A percentile compares a stretch with the other conserved stretches of the same genome.
Conservation (phyloP, 192 early-diverging fungal species). For the Hyaloraphidium curvatum region DNA sequence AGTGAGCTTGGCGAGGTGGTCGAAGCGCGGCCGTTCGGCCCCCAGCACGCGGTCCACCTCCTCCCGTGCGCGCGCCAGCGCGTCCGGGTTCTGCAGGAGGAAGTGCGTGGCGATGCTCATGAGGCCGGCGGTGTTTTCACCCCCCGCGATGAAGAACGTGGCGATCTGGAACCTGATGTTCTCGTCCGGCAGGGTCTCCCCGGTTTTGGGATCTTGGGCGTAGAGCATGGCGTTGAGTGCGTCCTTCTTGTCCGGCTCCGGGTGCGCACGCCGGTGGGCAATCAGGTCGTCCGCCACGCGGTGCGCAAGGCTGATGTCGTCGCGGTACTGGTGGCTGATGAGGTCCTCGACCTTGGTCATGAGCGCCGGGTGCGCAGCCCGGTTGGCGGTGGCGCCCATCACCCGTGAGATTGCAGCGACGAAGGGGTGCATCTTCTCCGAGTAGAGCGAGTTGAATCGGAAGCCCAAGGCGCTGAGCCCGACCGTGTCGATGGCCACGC, state of each 20-base stretch:
- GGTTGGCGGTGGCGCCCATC: no score
- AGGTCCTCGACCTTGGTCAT: no score
- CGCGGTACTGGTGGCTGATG: no score
- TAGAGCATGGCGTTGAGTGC: constrained; percentile 35
- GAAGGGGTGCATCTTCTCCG: no score
- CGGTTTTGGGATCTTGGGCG: no score
- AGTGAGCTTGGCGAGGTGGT: constrained; percentile 19
- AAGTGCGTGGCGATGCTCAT: constrained; percentile 27
- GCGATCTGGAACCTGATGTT: constrained; percentile 27
- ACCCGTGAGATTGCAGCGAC: no score
- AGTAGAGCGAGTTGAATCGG: no score
- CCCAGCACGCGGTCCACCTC: constrained; percentile 16
- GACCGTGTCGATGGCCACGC: no score
- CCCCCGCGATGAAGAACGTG: constrained; percentile 39
- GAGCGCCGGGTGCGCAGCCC: no score
- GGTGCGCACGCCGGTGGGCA: constrained; percentile 16
- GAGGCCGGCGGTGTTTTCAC: constrained; percentile 28
- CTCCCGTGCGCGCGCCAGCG: constrained; percentile 18
- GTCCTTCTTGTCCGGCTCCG: constrained; percentile 21
- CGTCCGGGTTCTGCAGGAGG: constrained; percentile 19
- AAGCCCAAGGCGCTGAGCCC: no score
- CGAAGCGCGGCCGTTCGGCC: constrained; percentile 7
- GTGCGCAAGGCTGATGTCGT: no score
- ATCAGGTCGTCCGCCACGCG: constrained; percentile 32
- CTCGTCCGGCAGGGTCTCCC: constrained; percentile 10